Evolutionary conservation across 805 yeast species (phyloP), one percentile per base, ranked within the genome.

Genomic region (Saccharomyces paradoxus): DNA sequence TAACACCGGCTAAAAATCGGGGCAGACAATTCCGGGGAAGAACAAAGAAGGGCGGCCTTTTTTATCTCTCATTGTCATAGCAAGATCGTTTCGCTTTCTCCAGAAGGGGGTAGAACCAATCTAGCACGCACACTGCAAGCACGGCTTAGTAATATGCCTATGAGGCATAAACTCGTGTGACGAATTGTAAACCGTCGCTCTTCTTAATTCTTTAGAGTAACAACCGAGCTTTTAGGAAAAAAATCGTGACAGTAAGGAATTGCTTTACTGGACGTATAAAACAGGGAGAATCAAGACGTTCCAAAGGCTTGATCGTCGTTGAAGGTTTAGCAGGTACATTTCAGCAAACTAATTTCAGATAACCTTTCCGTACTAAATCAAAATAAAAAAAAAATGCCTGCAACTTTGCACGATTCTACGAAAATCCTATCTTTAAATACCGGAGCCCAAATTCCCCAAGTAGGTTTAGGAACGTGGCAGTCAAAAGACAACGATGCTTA

Each of bases 401-500:
- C 55, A 10, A 51, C 56, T 29, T 46, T 57, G 37, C 56, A 57
- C 41, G 59, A 60, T 52, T 54, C 54, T 53, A 48, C 60, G 13
- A 52, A 56, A 12, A 51, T 56, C 13, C 53, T 74, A 57, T 75
- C 74, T 44, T 71, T 82, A 54, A 84, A 84, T 77, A 79, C 81
- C 57, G 90, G 90, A 17, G 73, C 71, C 44, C 60, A 62, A 49
- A 83, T 86, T 56, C 90, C 91, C 41, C 77, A 76, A 12, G 73
- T 86, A 44, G 89, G 87, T 1, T 77, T 85, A 50, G 91, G 92
- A 32, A 84, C 91, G 37, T 85, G 87, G 84, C 72, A 72, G 64
- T 79, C 84, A 41, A 65, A 79, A 24, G 76, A 75, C 28, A 77
- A 77, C 29, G 80, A 76, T 21, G 86, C 81, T 29, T 71, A 73